phyloP scores from a whole-genome alignment of 306 rosid species.

The Urtica urens region DNA sequence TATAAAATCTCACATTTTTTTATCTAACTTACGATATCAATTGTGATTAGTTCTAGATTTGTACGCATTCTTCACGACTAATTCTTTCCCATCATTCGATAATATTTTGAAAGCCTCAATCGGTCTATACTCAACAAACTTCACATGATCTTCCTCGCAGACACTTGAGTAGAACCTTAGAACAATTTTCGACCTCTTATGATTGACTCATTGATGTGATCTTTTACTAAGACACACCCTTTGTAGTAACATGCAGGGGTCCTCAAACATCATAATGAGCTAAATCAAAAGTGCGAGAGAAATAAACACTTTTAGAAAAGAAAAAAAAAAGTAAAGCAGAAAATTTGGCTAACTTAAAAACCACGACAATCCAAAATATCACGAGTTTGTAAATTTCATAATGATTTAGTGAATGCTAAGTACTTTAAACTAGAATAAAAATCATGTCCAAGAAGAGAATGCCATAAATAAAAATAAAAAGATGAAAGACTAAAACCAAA shows the following conservation, averaged over 20 bases:
- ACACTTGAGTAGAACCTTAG: no score
- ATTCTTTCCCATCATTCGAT: no score
- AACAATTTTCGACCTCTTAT: no score
- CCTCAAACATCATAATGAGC: not conserved
- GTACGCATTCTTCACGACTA: no score
- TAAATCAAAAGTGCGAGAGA: not conserved
- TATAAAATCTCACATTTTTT: no score
- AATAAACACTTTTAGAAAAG: not conserved
- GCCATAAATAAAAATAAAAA: slow-evolving; percentile 1
- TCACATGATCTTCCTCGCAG: no score
- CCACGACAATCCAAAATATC: not conserved
- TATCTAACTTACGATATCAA: no score
- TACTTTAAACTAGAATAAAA: not conserved
- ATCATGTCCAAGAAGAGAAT: not conserved
- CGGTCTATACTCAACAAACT: no score
- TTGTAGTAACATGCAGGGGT: not conserved
- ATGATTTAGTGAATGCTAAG: not conserved
- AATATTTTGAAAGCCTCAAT: no score
- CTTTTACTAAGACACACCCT: not conserved
- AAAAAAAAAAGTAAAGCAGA: not conserved
- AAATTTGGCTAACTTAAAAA: not conserved
- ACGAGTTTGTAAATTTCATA: not conserved
- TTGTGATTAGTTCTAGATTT: no score
- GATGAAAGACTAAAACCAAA: not conserved
- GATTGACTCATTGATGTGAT: not conserved